Conservation (phyloP, 2,329 filamentous ascomycete species). For the Aspergillus sp. region DNA sequence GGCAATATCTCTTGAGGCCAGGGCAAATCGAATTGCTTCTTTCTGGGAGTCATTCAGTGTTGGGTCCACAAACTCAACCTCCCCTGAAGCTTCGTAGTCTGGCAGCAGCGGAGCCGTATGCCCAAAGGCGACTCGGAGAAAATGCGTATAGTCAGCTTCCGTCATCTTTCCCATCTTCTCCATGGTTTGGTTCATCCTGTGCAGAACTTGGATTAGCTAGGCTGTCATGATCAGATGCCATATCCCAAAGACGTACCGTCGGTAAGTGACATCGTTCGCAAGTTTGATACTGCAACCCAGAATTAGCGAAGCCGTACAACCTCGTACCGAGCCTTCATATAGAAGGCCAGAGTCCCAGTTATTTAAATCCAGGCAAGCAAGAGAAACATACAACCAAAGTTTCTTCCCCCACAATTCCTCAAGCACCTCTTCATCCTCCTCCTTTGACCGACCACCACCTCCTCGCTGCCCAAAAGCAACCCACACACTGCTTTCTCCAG, state of each 20-base stretch:
- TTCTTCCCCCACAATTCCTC: constrained; percentile 56
- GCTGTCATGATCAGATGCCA: not conserved
- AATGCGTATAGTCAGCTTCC: constrained; percentile 56
- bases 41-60: constrained; percentile 62
- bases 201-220: not conserved
- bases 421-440: constrained; percentile 45
- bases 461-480: constrained; percentile 46
- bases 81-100: constrained; percentile 46
- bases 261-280: constrained; percentile 66
- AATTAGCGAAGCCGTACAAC: constrained; percentile 8
- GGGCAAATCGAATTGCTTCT: constrained; percentile 72
- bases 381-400: constrained; percentile 60
- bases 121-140: constrained; percentile 63
- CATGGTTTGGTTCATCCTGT: constrained; percentile 65
- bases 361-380: not conserved
- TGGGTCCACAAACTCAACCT: constrained; percentile 56
- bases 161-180: constrained; percentile 56
- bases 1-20: constrained; percentile 77
- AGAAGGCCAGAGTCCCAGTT: not conserved
- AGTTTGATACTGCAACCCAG: constrained; percentile 57
- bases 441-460: constrained; percentile 33
- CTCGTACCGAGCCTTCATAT: too few relatives aligned
- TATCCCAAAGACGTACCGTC: constrained; percentile 45
- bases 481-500: constrained; percentile 43
- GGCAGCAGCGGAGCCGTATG: constrained; percentile 54